Conservation (phyloP, 2,329 filamentous ascomycete species). For the Peltaster fructicola region DNA sequence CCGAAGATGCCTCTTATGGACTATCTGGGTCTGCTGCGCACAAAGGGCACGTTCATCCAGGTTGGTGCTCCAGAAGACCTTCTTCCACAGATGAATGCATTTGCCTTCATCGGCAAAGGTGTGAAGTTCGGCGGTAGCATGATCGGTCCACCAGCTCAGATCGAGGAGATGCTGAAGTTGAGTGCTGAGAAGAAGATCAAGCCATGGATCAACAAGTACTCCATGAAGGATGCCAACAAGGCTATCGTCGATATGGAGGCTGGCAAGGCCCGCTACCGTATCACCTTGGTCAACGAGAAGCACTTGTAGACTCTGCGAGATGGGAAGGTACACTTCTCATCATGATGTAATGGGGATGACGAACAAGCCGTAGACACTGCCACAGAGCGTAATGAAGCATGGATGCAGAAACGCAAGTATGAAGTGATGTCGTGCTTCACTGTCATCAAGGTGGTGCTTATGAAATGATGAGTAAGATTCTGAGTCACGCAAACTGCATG, state of each 20-base stretch:
- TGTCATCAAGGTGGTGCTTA: no score
- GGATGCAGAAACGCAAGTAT: no score
- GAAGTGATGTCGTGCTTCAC: no score
- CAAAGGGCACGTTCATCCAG: constrained; percentile 45
- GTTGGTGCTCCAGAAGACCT: constrained; percentile 46
- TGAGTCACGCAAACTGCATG: no score
- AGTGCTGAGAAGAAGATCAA: constrained; percentile 40
- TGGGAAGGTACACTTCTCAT: constrained; percentile 6
- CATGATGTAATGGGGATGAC: no score
- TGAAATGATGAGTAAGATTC: no score
- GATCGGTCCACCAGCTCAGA: constrained; percentile 39
- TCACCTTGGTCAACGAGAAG: constrained; percentile 20
- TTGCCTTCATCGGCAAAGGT: constrained; percentile 40
- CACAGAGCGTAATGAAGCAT: no score
- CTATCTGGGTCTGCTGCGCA: constrained; percentile 43
- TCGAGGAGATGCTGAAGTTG: constrained; percentile 43
- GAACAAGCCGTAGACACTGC: no score
- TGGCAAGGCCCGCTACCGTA: constrained; percentile 33
- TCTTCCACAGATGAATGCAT: constrained; percentile 37
- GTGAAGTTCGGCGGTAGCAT: constrained; percentile 26
- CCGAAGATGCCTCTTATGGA: constrained; percentile 44
- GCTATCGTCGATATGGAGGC: constrained; percentile 38
- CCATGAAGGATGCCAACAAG: constrained; percentile 41
- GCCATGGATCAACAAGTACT: constrained; percentile 44
- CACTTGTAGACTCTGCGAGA: constrained; percentile 1